These are phyloP conservation scores for Ilex paraguariensis DNA, from an alignment of 305 asterid genomes.

Conservation along the genomic window DNA sequence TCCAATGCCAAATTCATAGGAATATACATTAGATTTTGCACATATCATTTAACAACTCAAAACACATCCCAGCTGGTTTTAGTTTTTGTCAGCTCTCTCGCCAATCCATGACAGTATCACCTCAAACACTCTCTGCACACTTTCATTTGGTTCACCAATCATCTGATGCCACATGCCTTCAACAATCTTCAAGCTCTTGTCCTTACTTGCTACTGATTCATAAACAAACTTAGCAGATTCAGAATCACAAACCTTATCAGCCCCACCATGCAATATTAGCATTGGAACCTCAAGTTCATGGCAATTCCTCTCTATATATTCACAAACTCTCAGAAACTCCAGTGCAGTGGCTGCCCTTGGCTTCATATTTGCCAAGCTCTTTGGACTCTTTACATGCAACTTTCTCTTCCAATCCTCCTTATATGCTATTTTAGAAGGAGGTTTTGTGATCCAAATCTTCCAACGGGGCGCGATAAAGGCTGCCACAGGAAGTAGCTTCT, in stretches of 20 bases:
- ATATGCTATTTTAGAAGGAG: conserved; percentile 45
- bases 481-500: conserved; percentile 51
- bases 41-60: no score
- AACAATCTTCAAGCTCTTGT: conserved; percentile 54
- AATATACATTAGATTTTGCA: no score
- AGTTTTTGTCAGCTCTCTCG: conserved; percentile 26
- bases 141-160: conserved; percentile 63
- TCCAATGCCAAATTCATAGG: no score
- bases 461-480: conserved; percentile 58
- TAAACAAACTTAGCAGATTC: conserved; percentile 41
- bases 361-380: conserved; percentile 36
- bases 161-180: conserved; percentile 68
- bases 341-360: conserved; percentile 57
- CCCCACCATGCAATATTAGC: conserved; percentile 66
- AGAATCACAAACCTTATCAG: conserved; percentile 64
- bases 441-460: conserved; percentile 45
- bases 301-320: conserved; percentile 34
- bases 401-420: conserved; percentile 59
- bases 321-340: conserved; percentile 55
- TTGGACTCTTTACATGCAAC: conserved; percentile 52
- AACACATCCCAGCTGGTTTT: no score
- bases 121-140: conserved; percentile 37
- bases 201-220: conserved; percentile 43
- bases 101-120: conserved; percentile 51
- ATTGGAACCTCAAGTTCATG: conserved; percentile 48